Evolutionary conservation across 805 yeast species (phyloP).

Genomic region (Danielozyma ontarioensis): DNA sequence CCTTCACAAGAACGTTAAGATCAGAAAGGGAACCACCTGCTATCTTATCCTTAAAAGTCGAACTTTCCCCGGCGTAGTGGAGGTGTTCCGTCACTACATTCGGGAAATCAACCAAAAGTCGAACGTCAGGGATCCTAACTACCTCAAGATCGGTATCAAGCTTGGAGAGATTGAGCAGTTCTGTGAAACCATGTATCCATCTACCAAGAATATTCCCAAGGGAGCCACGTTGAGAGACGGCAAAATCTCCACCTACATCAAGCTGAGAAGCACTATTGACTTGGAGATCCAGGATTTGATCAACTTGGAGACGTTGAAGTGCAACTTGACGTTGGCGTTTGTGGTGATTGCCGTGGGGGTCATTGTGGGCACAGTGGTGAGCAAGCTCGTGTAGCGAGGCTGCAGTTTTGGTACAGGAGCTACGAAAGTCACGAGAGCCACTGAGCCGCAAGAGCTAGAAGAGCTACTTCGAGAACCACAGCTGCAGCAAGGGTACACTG

Average conservation of each 20-base stretch:
- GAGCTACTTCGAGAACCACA: too few species aligned
- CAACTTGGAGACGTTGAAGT: constrained; percentile 14
- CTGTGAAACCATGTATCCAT: constrained; percentile 72
- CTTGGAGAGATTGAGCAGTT: constrained; percentile 88
- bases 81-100: constrained; percentile 70
- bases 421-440: too few species aligned
- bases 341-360: not conserved
- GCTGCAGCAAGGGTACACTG: too few species aligned
- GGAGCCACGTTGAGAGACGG: constrained; percentile 23
- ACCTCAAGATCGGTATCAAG: constrained; percentile 72
- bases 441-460: too few species aligned
- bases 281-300: constrained; percentile 17
- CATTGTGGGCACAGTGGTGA: not conserved
- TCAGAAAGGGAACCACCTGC: constrained; percentile 86
- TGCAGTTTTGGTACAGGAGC: too few species aligned
- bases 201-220: constrained; percentile 25
- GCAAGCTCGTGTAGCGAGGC: too few species aligned
- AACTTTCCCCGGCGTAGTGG: constrained; percentile 68
- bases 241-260: constrained; percentile 32
- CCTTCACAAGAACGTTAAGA: constrained; percentile 70
- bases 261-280: constrained; percentile 38
- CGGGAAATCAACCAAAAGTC: constrained; percentile 75
- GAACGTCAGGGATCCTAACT: constrained; percentile 79
- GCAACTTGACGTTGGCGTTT: constrained; percentile 4
- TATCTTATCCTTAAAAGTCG: constrained; percentile 67